Conservation (phyloP, 208 protist genomes). For the Wallacemonas sp. region DNA sequence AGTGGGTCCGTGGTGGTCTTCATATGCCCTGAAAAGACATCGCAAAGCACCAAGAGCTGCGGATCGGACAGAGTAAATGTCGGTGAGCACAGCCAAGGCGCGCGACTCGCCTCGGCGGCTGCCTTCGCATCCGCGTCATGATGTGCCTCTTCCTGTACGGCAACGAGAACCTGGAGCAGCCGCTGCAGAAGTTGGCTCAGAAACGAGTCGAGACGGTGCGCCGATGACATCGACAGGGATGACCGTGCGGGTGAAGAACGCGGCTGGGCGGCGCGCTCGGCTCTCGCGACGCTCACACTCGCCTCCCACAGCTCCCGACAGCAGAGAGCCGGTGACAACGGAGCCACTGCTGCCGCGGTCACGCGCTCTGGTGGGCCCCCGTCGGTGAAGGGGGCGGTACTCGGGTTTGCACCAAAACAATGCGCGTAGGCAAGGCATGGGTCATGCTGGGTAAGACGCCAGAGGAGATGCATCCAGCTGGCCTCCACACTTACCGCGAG, state of each 20-base stretch:
- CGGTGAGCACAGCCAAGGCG: too few relatives aligned
- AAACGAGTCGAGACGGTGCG: too few relatives aligned
- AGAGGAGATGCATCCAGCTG: neutral
- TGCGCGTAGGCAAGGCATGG: neutral
- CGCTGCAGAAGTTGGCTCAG: neutral
- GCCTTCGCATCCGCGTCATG: neutral
- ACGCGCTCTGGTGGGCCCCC: too few relatives aligned
- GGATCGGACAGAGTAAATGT: neutral
- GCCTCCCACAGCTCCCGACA: too few relatives aligned
- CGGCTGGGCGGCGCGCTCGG: too few relatives aligned
- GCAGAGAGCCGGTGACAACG: too few relatives aligned
- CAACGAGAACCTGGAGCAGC: neutral
- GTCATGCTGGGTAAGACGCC: neutral
- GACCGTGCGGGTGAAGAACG: too few relatives aligned
- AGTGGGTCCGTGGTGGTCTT: neutral
- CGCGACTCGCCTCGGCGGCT: too few relatives aligned
- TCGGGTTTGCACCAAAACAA: neutral
- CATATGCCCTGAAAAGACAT: neutral
- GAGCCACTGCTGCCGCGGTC: too few relatives aligned
- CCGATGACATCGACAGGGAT: too few relatives aligned
- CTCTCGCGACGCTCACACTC: too few relatives aligned
- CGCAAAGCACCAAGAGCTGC: neutral
- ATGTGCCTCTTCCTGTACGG: neutral
- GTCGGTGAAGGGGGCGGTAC: too few relatives aligned
- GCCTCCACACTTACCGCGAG: neutral